These are phyloP conservation scores for Lodderomyces parapsilosis DNA, from an alignment of 1,139 yeast genomes.

Conservation along the genomic window DNA sequence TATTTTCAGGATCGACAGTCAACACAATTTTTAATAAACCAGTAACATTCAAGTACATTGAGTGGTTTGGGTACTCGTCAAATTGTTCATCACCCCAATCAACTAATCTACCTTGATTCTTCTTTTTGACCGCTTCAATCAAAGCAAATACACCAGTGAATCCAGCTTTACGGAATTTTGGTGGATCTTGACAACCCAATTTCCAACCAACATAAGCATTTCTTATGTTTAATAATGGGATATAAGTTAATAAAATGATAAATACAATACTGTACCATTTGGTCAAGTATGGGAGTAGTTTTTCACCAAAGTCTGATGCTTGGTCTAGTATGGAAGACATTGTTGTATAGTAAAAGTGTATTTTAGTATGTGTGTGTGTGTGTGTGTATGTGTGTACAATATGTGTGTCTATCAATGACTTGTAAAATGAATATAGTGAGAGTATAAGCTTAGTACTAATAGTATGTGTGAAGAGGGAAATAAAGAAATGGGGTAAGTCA, in stretches of 20 bases:
- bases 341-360: no score
- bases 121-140: constrained; percentile 18
- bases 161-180: constrained; percentile 11
- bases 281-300: constrained; percentile 12
- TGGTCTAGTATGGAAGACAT: not conserved
- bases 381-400: not conserved
- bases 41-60: constrained; percentile 39
- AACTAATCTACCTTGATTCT: constrained; percentile 25
- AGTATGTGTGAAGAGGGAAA: no score
- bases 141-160: constrained; percentile 20
- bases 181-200: constrained; percentile 13
- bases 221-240: constrained; percentile 5
- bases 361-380: no score
- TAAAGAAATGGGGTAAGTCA: no score
- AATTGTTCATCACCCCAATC: constrained; percentile 21
- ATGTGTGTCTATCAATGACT: no score
- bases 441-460: no score
- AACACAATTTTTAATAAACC: constrained; percentile 19
- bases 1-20: constrained; percentile 34
- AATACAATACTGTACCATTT: constrained; percentile 17
- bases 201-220: constrained; percentile 6
- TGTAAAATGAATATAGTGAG: no score
- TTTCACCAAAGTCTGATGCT: constrained; percentile 1
- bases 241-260: constrained; percentile 8
- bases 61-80: constrained; percentile 10